Evolutionary conservation across 768 basidiomycete species (phyloP), one percentile per base, ranked within the genome.

Genomic region (Suillus subalutaceus): DNA sequence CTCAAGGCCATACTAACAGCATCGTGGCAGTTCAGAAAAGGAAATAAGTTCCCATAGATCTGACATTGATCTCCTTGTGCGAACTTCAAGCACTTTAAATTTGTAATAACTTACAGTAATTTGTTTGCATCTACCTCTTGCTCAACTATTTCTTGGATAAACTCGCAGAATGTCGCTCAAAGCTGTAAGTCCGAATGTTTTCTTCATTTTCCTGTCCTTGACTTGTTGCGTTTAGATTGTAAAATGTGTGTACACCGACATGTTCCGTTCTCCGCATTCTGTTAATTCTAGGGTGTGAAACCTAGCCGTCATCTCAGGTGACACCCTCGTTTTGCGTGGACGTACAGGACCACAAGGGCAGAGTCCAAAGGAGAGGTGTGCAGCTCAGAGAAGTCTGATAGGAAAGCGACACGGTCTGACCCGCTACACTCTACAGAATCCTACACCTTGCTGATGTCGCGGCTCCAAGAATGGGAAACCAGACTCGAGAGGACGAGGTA

Each of bases 401-500:
- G 37, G 63, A 41, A 67, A 65, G 60, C 69, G 64, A 66, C 66
- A 67, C 12, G 46, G 8, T 48, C 62, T 64, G 53, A 74, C 66
- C 62, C 61, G 60, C 59, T 56, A 18, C 59, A 68, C 50, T n/a
- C 57, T 6, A 4, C 70, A 97, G 96, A 67, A 84, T 96, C 65
- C 82, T 99, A 48, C 93, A 99, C 79, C 86, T 99, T 56, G 94
- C 93, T 40, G 96, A 97, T 72, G 80, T 97, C 58, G 76, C 86
- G 26, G 90, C 96, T 37, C 97, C 97, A 5, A 86, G 93, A 46
- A 82, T 94, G 75, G 97, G 97, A 12, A 91, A 88, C 23, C 82
- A 90, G 13, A 86, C 87, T 32, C 84, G 96, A 66, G 92, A 95
- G 67, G 97, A 99, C 75, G 97, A 98, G 84, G 95, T 90, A 67